Base-by-base conservation (phyloP, 2,329 filamentous ascomycete genomes). In the Plenodomus tracheiphilus region DNA sequence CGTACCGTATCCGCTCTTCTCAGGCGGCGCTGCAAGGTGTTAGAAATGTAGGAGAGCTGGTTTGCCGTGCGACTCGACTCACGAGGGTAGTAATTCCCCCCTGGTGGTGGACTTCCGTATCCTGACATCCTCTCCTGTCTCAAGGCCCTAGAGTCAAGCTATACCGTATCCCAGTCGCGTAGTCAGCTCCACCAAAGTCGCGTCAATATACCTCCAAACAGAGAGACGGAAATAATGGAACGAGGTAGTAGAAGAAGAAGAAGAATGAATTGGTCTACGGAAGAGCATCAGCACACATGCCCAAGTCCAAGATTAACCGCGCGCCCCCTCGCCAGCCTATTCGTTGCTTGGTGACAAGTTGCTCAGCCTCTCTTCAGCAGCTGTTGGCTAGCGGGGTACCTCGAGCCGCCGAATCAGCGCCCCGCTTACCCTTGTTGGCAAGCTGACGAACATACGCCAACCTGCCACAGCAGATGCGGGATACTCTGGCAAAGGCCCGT, bases 31-130 rank as follows among this genome's bases (percentile, higher is more conserved):
- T 71, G 42, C 11, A 15, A 15, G 13, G 28, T 32, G 28, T 32
- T 32, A 32, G 28, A 15, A 11, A 15, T 10, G 28, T 6, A 15
- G 28, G 7, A 32, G 11, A 32, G 22, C 7, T 32, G 28, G 4
- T 15, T 8, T 32, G 8, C 28, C 15, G 10, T 32, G 28, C 28
- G 28, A 32, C 28, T 42, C 38, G 42, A 61, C 65, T 61, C 50
- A 68, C 65, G 60, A 54, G 69, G 68, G 43, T 71, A 72, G 49
- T 70, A 73, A 47, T 70, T 69, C 15, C 69, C 69, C 42, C 64
- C 58, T 8, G 68, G 65, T 32, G 69, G 68, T 47, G 68, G 68
- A 40, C 57, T 68, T 47, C 56, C 54, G 38, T 54, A 66, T 49
- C 65, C 64, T 21, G 68, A 70, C 65, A 70, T 70, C 32, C 21